phyloP scores from a whole-genome alignment of 192 early-diverging fungal genomes.

The Coemansia furcata region DNA sequence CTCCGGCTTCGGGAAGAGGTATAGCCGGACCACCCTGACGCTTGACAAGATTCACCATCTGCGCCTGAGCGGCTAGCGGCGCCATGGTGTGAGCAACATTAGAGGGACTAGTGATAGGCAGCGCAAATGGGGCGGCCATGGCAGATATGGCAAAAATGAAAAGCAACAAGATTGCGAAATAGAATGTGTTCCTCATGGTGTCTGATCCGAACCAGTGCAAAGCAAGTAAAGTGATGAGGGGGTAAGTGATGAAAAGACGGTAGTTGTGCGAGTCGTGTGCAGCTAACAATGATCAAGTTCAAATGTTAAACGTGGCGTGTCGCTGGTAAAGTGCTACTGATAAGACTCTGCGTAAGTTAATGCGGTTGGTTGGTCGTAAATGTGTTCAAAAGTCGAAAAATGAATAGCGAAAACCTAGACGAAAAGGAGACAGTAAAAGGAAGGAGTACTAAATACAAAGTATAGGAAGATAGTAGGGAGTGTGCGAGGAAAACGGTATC shows the following conservation, averaged over 20 bases:
- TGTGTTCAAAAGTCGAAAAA: background rate
- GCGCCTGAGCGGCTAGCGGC: background rate
- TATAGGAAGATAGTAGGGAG: background rate
- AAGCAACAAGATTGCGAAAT: constrained; percentile 7
- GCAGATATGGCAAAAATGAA: constrained; percentile 4
- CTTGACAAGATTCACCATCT: background rate
- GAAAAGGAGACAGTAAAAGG: background rate
- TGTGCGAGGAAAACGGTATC: background rate
- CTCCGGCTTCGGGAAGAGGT: constrained; percentile 38
- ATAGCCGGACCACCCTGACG: constrained; percentile 17
- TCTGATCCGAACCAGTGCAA: background rate
- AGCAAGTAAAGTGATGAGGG: background rate
- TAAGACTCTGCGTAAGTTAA: background rate
- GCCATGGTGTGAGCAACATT: background rate
- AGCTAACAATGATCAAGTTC: background rate
- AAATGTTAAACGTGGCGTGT: no score
- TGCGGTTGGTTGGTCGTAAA: background rate
- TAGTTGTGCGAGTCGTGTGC: background rate
- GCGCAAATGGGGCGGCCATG: background rate
- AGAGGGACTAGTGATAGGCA: background rate
- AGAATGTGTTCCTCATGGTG: constrained; percentile 14
- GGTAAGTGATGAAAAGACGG: background rate
- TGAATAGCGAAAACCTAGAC: background rate
- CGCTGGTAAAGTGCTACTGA: background rate
- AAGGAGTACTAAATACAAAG: background rate